phyloP scores from a whole-genome alignment of 345 rosid species.

The Salix suchowensis region DNA sequence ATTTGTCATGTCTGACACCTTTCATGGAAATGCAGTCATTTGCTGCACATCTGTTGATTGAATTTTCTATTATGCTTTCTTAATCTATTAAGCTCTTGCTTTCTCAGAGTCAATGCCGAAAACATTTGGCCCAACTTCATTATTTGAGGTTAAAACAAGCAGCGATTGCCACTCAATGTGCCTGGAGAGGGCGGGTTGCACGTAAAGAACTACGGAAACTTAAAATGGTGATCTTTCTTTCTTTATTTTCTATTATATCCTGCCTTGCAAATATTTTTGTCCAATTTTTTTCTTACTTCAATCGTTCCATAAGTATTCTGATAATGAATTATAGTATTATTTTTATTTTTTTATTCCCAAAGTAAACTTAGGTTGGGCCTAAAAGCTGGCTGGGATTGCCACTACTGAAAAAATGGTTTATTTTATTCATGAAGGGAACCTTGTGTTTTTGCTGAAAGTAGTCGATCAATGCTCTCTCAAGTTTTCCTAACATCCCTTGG shows the following conservation, averaged over 20 bases:
- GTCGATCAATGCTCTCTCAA: not conserved
- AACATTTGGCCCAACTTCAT: constrained; percentile 47
- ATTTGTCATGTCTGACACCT: not conserved
- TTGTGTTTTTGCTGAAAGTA: not conserved
- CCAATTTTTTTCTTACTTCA: not conserved
- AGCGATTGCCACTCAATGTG: constrained; percentile 70
- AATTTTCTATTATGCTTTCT: not conserved
- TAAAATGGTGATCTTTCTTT: constrained; percentile 50
- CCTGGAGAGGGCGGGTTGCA: constrained; percentile 91
- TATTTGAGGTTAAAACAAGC: constrained; percentile 67
- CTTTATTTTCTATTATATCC: not conserved
- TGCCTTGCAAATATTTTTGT: not conserved
- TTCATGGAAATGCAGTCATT: not conserved
- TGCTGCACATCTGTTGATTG: not conserved
- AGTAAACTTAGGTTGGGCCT: not conserved
- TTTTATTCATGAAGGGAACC: not conserved
- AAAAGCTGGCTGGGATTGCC: not conserved
- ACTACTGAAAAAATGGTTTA: not conserved
- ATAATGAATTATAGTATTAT: not conserved
- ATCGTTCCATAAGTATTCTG: not conserved
- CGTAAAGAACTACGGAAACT: constrained; percentile 74
- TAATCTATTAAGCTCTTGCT: constrained; percentile 5
- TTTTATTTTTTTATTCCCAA: not conserved
- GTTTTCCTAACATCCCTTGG: not conserved
- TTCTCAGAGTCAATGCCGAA: constrained; percentile 67